phyloP scores from a whole-genome alignment of 345 rosid species.

The Aquilaria malaccensis region DNA sequence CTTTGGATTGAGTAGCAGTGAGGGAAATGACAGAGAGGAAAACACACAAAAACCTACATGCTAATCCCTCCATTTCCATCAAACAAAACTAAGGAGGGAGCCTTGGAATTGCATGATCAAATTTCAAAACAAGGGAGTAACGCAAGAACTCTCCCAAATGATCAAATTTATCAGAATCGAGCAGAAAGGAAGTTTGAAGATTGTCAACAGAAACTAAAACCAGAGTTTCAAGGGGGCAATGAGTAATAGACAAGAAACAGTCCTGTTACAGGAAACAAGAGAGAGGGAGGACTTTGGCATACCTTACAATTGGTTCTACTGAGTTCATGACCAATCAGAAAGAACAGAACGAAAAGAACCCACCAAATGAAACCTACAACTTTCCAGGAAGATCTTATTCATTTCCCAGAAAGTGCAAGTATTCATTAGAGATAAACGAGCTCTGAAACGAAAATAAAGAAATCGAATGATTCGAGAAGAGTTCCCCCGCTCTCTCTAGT shows the following conservation, averaged over 20 bases:
- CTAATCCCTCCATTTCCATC: constrained; percentile 31
- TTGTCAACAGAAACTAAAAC: constrained; percentile 1
- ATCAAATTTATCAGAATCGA: background rate
- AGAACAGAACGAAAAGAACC: constrained; percentile 5
- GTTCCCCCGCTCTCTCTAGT: constrained; percentile 3
- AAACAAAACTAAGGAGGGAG: constrained; percentile 2
- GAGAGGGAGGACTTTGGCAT: constrained; percentile 12
- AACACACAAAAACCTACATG: constrained; percentile 11
- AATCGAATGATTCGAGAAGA: constrained; percentile 10
- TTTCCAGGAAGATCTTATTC: constrained; percentile 13
- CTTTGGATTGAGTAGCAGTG: constrained; percentile 36
- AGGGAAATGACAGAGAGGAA: constrained; percentile 20
- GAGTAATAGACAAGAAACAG: constrained; percentile 5
- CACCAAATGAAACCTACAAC: constrained; percentile 15
- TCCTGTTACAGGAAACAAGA: constrained; percentile 2
- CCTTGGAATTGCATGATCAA: constrained; percentile 5
- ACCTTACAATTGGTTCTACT: constrained; percentile 13
- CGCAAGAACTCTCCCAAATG: background rate
- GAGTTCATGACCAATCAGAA: constrained; percentile 7
- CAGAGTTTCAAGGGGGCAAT: background rate
- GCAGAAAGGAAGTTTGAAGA: background rate
- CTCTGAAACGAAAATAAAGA: background rate
- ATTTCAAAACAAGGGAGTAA: constrained; percentile 9
- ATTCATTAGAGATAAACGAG: constrained; percentile 6
- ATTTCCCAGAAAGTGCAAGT: constrained; percentile 12